These are phyloP conservation scores for Ceratocystis cacaofunesta DNA, from an alignment of 2,329 filamentous ascomycete species.

Conservation along the genomic window DNA sequence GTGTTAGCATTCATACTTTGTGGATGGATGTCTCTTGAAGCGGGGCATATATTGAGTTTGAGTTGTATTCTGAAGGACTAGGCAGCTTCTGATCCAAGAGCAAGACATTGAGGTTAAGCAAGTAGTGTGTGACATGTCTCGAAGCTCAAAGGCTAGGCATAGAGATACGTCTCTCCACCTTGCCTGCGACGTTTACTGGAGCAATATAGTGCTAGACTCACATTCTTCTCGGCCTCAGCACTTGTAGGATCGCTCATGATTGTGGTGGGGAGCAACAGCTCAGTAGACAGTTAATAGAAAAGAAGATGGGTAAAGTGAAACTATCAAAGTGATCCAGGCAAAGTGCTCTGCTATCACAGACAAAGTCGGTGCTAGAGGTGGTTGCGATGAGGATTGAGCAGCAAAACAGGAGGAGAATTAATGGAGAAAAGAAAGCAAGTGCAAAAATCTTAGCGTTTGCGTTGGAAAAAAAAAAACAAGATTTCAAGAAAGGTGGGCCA, in stretches of 20 bases:
- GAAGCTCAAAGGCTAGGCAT: not conserved
- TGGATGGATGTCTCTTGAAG: not conserved
- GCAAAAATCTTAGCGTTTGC: constrained; percentile 20
- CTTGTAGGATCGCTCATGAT: constrained; percentile 77
- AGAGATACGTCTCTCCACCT: not conserved
- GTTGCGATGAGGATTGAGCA: constrained; percentile 10
- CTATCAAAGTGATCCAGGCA: not conserved
- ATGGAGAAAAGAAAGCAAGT: constrained; percentile 4
- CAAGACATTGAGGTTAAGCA: not conserved
- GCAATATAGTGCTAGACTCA: constrained; percentile 28
- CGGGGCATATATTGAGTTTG: not conserved
- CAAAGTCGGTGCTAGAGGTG: constrained; percentile 16
- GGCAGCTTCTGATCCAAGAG: not conserved
- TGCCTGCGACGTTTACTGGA: not conserved
- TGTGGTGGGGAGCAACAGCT: constrained; percentile 22
- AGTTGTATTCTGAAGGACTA: not conserved
- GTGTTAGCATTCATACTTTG: not conserved
- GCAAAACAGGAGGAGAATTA: constrained; percentile 3
- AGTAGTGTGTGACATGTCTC: not conserved
- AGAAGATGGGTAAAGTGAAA: constrained; percentile 1
- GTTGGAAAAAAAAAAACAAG: not conserved
- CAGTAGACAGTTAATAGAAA: constrained; percentile 18
- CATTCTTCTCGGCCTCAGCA: constrained; percentile 96
- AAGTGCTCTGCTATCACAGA: constrained; percentile 19
- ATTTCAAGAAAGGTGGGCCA: constrained; percentile 1